phyloP scores from a whole-genome alignment of 495 filamentous ascomycete species.

The Arthonia radiata region DNA sequence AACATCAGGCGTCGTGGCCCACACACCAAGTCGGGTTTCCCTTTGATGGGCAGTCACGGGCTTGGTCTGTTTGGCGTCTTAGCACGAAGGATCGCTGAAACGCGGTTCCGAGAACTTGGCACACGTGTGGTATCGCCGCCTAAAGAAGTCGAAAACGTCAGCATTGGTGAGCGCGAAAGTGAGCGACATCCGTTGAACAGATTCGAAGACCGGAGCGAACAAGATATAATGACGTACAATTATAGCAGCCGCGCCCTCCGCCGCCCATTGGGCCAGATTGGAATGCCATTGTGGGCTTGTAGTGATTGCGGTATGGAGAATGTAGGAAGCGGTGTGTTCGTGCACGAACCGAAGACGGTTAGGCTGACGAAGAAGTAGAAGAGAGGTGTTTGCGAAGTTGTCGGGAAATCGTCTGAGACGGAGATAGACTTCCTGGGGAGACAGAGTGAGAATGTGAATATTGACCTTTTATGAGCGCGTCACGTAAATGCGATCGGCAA shows the following conservation, averaged over 20 bases:
- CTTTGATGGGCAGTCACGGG: conserved; percentile 86
- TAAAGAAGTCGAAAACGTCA: conserved; percentile 10
- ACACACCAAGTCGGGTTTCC: conserved; percentile 83
- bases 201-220: conserved; percentile 1
- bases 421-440: too few relatives aligned
- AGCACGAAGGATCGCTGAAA: conserved; percentile 3
- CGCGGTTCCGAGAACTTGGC: conserved; percentile 2
- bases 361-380: too few relatives aligned
- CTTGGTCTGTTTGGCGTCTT: conserved; percentile 13
- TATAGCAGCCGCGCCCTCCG: conserved; percentile 46
- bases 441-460: too few relatives aligned
- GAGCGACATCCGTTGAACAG: not conserved
- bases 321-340: too few relatives aligned
- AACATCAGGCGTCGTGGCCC: conserved; percentile 21
- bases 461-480: too few relatives aligned
- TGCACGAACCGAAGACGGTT: too few relatives aligned
- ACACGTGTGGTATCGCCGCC: conserved; percentile 42
- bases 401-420: too few relatives aligned
- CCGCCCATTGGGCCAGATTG: too few relatives aligned
- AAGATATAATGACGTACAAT: conserved; percentile 32
- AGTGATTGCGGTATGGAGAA: too few relatives aligned
- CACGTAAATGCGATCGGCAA: too few relatives aligned
- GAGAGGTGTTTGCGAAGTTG: too few relatives aligned
- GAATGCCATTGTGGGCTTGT: too few relatives aligned
- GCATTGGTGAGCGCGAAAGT: not conserved